Base-by-base conservation (phyloP, 2,329 filamentous ascomycete genomes). In the Moelleriella libera region DNA sequence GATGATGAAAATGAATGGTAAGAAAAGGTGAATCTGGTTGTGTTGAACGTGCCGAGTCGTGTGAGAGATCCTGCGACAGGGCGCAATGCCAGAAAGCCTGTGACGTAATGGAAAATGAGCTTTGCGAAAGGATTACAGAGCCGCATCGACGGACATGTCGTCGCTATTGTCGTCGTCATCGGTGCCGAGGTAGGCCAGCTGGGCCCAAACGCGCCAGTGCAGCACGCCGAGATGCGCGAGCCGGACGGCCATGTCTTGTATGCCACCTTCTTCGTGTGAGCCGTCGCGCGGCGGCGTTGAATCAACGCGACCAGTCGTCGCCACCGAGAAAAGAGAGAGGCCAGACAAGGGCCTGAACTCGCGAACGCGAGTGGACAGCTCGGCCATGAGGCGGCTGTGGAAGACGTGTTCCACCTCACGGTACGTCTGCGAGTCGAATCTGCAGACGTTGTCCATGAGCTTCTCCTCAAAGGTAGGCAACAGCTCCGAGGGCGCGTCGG, bases 181-280 rank as follows among this genome's bases (percentile, higher is more conserved):
- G 30, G 69, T 70, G 30, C 63, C 63, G 11, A 66, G 53, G 60
- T 95, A 95, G 10, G 84, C 79, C 47, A 94, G 69, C 2, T 78
- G 77, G 1, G 78, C 76, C 88, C 89, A 97, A 3, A 95, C 83
- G 45, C 86, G 77, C 88, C 89, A 96, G 64, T 96, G 88, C 29
- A 97, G 68, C 5, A 92, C 74, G 11, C 85, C 80, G 43, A 96
- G 78, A 58, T 96, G 90, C 5, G 87, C 83, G 45, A 95, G 72
- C 43, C 86, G 80, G 43, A 81, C 83, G 1, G 86, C 80, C 61
- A 95, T 78, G 49, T 88, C 82, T 42, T 74, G 71, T 39, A 85
- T 58, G 34, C 72, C 70, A 42, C 67, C 69, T 45, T 78, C 74
- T 45, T 76, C 74, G 42, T 72, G 68, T 7, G 63, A 61, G 34